Conservation (phyloP, 2,329 filamentous ascomycete genomes). For the Phaeomoniella chlamydospora region DNA sequence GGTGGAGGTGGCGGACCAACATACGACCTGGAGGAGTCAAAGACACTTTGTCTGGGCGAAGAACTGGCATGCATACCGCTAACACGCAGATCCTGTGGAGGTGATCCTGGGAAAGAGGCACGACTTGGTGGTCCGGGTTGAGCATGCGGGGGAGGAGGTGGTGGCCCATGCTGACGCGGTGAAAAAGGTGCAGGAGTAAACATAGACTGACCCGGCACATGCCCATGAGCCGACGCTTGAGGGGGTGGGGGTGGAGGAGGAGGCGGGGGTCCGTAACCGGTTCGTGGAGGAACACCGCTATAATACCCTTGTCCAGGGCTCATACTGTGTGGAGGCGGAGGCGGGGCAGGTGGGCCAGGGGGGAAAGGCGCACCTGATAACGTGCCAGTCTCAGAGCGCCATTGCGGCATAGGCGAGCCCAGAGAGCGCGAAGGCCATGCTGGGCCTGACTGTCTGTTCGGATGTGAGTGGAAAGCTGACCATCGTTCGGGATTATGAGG, state of each 20-base stretch:
- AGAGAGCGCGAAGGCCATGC: conserved; percentile 15
- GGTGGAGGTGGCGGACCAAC: conserved; percentile 5
- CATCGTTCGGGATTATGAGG: conserved; percentile 9
- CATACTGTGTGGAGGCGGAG: conserved; percentile 17
- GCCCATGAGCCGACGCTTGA: conserved; percentile 22
- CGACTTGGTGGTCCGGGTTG: conserved; percentile 14
- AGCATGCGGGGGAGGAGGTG: conserved; percentile 17
- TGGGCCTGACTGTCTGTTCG: conserved; percentile 9
- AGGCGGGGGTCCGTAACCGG: conserved; percentile 20
- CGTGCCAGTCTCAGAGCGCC: conserved; percentile 12
- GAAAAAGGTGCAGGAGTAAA: not conserved
- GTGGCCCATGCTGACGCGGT: not conserved
- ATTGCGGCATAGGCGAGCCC: conserved; percentile 9
- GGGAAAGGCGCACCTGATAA: conserved; percentile 31
- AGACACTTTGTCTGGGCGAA: no score
- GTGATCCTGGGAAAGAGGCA: conserved; percentile 9
- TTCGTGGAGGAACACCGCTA: conserved; percentile 20
- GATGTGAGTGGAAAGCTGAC: conserved; percentile 3
- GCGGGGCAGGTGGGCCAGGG: conserved; percentile 18
- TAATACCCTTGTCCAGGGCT: conserved; percentile 12
- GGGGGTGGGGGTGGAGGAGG: conserved; percentile 16
- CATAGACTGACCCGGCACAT: conserved; percentile 15
- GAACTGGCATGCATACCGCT: not conserved
- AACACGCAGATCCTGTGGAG: not conserved
- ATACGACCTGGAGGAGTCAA: not conserved